Percentiles rank a stretch among this genome's conserved stretches.
Evolutionary conservation across 495 filamentous ascomycete genomes (phyloP).

Genomic region (Lasiosphaeria ovina): DNA sequence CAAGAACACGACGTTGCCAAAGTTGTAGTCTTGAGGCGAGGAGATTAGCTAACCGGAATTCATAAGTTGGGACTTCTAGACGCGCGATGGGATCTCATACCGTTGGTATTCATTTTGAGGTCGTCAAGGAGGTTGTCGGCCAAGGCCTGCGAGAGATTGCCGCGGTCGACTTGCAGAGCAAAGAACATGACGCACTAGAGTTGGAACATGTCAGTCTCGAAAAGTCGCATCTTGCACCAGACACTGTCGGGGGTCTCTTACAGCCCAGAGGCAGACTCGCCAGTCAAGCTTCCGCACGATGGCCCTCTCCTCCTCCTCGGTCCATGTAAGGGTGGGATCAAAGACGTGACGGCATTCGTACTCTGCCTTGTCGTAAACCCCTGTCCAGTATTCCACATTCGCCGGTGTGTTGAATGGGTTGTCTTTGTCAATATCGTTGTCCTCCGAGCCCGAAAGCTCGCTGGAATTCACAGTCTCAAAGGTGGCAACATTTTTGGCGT

Average conservation of each 20-base stretch:
- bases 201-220: slow-evolving; percentile 10
- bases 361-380: slow-evolving; percentile 48
- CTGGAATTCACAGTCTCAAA: not conserved
- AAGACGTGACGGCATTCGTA: slow-evolving; percentile 53
- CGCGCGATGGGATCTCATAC: slow-evolving; percentile 20
- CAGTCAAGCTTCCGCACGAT: slow-evolving; percentile 54
- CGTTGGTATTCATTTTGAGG: slow-evolving; percentile 53
- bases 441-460: not conserved
- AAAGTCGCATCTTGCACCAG: not conserved
- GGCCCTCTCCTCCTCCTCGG: slow-evolving; percentile 49
- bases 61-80: not conserved
- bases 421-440: not conserved
- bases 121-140: slow-evolving; percentile 57
- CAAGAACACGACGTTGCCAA: slow-evolving; percentile 71
- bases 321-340: slow-evolving; percentile 54
- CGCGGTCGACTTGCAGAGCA: slow-evolving; percentile 56
- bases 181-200: slow-evolving; percentile 51
- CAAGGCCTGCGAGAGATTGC: slow-evolving; percentile 55
- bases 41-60: slow-evolving; percentile 19
- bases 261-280: slow-evolving; percentile 50
- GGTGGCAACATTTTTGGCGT: not conserved
- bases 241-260: slow-evolving; percentile 26
- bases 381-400: slow-evolving; percentile 29
- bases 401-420: not conserved
- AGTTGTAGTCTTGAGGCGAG: slow-evolving; percentile 57